Conservation (phyloP, 2,329 filamentous ascomycete genomes). For the Aureobasidium sp. region DNA sequence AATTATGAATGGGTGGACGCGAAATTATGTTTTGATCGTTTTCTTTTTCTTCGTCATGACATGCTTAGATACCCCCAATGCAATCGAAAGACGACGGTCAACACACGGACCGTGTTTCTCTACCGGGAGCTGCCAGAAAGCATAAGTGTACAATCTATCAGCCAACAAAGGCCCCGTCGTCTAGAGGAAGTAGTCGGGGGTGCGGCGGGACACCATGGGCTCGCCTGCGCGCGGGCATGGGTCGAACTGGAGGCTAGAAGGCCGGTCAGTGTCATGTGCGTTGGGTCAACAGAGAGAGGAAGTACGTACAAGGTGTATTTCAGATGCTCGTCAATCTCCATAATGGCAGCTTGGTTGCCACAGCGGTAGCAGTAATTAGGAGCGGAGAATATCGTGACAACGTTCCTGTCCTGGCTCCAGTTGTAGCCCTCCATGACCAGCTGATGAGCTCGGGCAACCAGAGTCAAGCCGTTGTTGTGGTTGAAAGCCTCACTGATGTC, state of each 20-base stretch:
- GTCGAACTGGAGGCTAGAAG: slow-evolving; percentile 90
- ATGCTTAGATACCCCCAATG: slow-evolving; percentile 16
- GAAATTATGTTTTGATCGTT: slow-evolving; percentile 12
- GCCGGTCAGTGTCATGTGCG: background rate
- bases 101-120: slow-evolving; percentile 9
- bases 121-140: slow-evolving; percentile 12
- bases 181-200: slow-evolving; percentile 98
- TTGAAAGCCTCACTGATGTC: slow-evolving; percentile 99
- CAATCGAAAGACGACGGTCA: slow-evolving; percentile 7
- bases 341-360: slow-evolving; percentile 81
- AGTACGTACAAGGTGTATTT: slow-evolving; percentile 89
- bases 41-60: slow-evolving; percentile 10
- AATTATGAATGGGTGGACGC: slow-evolving; percentile 10
- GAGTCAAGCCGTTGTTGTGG: slow-evolving; percentile 93
- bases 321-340: slow-evolving; percentile 79
- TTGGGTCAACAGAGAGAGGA: background rate
- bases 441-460: slow-evolving; percentile 95
- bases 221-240: slow-evolving; percentile 95
- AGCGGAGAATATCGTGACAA: slow-evolving; percentile 97
- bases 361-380: slow-evolving; percentile 97
- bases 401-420: slow-evolving; percentile 97
- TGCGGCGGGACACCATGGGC: slow-evolving; percentile 93
- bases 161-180: background rate
- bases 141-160: slow-evolving; percentile 17
- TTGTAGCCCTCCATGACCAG: slow-evolving; percentile 99